Percentiles rank a stretch among this genome's conserved stretches.
Conservation (phyloP, 371 early-diverging fungal species). For the Zopfochytrium polystomum region DNA sequence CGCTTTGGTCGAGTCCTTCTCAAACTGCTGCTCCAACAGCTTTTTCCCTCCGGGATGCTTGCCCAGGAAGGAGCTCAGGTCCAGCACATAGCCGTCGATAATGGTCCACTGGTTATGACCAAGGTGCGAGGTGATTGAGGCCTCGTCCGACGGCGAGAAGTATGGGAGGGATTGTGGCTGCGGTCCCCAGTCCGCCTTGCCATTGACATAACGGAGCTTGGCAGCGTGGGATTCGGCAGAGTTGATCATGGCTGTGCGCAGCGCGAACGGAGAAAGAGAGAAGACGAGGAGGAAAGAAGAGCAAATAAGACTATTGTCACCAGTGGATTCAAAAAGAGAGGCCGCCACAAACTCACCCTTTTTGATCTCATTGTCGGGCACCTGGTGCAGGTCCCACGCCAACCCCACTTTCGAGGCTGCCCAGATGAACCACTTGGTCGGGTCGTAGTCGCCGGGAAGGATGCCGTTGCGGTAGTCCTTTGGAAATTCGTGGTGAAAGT, state of each 20-base stretch:
- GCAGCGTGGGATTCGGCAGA: conserved; percentile 62
- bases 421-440: conserved; percentile 89
- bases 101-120: conserved; percentile 70
- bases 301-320: neutral
- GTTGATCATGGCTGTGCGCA: conserved; percentile 9
- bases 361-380: conserved; percentile 81
- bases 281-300: neutral
- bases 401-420: conserved; percentile 62
- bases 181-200: conserved; percentile 66
- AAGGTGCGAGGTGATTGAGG: conserved; percentile 38
- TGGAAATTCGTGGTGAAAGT: conserved; percentile 66
- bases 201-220: conserved; percentile 48
- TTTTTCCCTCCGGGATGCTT: conserved; percentile 73
- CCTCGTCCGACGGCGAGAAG: conserved; percentile 30
- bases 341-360: conserved; percentile 71
- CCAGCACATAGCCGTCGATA: conserved; percentile 83
- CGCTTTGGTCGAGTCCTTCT: conserved; percentile 70
- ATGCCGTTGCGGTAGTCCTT: conserved; percentile 91
- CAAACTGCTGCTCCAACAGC: conserved; percentile 59
- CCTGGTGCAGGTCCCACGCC: conserved; percentile 75
- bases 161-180: conserved; percentile 52
- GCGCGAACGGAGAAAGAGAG: neutral
- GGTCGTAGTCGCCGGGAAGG: conserved; percentile 81
- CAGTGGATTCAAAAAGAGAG: conserved; percentile 46
- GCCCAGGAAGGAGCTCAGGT: conserved; percentile 75